Base-by-base conservation (phyloP, 2,329 filamentous ascomycete species). In the Biscogniauxia sp. region DNA sequence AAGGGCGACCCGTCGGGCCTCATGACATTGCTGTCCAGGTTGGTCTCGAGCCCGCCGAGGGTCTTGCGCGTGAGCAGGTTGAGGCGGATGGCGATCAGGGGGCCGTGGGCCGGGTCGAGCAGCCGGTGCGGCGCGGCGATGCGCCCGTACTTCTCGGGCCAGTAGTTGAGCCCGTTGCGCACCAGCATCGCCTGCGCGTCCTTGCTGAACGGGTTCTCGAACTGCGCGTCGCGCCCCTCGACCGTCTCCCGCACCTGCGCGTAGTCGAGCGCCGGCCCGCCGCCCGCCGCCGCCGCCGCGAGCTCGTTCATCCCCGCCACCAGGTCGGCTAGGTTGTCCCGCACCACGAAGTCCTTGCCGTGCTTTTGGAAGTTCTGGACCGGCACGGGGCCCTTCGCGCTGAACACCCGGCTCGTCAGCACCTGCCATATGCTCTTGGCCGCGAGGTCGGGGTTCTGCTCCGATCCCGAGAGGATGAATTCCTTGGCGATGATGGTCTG, bases 121-220 rank as follows among this genome's bases (percentile, higher is more conserved):
- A 88, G 73, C 26, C 76, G 76, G 66, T 87, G 85, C 8, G 82
- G 84, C 20, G 77, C 72, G 3, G 83, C 82, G 5, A 87, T 76
- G 7, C 85, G 80, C 58, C 76, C 79, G 5, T 77, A 70, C 57
- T 72, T 75, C 65, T 88, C 85, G 1, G 82, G 76, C 79, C 80
- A 84, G 75, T 85, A 87, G 25, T 74, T 74, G 28, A 84, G 77
- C 0, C 80, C 81, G 66, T 86, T 87, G 64, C 80, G 75, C 62
- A 87, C 82, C 53, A 87, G 78, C 85, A 88, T 87, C 32, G 82
- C 79, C 72, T 88, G 85, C 1, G 82, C 81, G 61, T 88, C 85
- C 66, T 88, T 88, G 67, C 80, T 81, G 72, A 80, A 88, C 1
- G 73, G 62, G 66, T 87, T 87, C 58, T 78, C 76, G 58, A 87